Conservation (phyloP, 2,329 filamentous ascomycete species). For the Stagonosporopsis rhizophila region DNA sequence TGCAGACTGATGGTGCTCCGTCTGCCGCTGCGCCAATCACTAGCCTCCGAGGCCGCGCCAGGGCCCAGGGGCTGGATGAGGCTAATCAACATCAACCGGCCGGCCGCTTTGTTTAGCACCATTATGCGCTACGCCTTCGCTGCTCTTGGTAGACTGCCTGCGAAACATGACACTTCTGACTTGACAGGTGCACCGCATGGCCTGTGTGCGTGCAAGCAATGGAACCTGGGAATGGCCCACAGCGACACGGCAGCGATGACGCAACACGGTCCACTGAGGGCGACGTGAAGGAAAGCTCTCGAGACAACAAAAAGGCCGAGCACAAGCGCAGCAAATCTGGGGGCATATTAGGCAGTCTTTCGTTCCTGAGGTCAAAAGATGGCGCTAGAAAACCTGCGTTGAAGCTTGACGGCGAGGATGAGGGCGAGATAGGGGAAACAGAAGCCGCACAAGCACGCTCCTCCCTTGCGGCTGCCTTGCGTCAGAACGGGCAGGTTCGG, state of each 20-base stretch:
- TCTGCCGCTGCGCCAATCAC: conserved; percentile 29
- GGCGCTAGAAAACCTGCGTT: conserved; percentile 44
- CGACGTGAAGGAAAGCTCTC: conserved; percentile 15
- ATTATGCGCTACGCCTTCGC: conserved; percentile 12
- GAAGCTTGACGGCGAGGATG: conserved; percentile 21
- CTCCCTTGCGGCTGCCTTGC: conserved; percentile 50
- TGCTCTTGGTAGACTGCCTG: conserved; percentile 18
- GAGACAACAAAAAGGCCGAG: conserved; percentile 13
- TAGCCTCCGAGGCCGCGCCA: conserved; percentile 23
- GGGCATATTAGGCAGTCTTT: conserved; percentile 71
- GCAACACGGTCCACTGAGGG: conserved; percentile 5
- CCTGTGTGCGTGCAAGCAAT: conserved; percentile 28
- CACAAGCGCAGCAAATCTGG: conserved; percentile 66
- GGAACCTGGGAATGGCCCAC: conserved; percentile 29
- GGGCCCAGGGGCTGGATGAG: conserved; percentile 21
- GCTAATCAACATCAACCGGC: conserved; percentile 20
- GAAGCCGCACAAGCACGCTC: conserved; percentile 33
- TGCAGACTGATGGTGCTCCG: conserved; percentile 27
- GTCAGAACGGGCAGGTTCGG: conserved; percentile 58
- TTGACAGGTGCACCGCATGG: conserved; percentile 24
- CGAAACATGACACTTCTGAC: conserved; percentile 29
- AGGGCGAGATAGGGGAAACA: conserved; percentile 35
- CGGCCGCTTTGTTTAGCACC: conserved; percentile 13
- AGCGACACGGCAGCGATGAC: conserved; percentile 17
- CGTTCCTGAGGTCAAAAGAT: conserved; percentile 65